Evolutionary conservation across 2,329 filamentous ascomycete genomes (phyloP), one percentile per base, ranked within the genome.

Genomic region (Monascus ruber): DNA sequence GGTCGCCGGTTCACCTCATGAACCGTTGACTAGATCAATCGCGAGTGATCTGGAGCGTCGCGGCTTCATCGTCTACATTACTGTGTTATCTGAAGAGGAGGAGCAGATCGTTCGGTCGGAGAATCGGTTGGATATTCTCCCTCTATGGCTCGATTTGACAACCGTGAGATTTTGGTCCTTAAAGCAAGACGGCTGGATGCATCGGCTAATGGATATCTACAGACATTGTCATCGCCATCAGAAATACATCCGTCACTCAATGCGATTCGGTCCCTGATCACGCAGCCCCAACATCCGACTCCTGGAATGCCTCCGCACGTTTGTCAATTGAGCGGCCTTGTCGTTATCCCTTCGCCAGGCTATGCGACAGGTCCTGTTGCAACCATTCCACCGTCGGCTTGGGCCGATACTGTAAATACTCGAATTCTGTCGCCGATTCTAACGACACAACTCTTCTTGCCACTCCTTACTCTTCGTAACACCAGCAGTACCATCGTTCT

Each of bases 61-160:
- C 47, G 91, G 91, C 4, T 96, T 93, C 60, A 84, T 96, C 44
- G 85, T 96, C 40, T 98, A 87, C 60, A 72, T 98, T 43, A 84
- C 94, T 1, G 89, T 87, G 53, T 82, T 79, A 47, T 85, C 79
- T n/a, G 67, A 79, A 42, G 85, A 94, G 52, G 89, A 96, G 49
- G 87, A 96, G 59, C 72, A 80, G 29, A 67, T 83, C 46, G 79
- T 96, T 9, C 77, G 85, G 43, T 74, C 77, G 43, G 76, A 94
- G 59, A 74, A 79, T n/a, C 74, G 86, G 45, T 72, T 79, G 5
- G 91, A 96, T 56, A 82, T 96, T 47, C 77, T 83, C 46, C 79
- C 89, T 5, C 66, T 98, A 42, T 78, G 78, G 56, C 73, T 96
- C 46, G 87, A 96, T 54, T 78, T 93, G 29, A 83, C 81, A 28